Evolutionary conservation across 352 stramenopile genomes (phyloP), one percentile per base, ranked within the genome.

Genomic region (Globisporangium nodosum): DNA sequence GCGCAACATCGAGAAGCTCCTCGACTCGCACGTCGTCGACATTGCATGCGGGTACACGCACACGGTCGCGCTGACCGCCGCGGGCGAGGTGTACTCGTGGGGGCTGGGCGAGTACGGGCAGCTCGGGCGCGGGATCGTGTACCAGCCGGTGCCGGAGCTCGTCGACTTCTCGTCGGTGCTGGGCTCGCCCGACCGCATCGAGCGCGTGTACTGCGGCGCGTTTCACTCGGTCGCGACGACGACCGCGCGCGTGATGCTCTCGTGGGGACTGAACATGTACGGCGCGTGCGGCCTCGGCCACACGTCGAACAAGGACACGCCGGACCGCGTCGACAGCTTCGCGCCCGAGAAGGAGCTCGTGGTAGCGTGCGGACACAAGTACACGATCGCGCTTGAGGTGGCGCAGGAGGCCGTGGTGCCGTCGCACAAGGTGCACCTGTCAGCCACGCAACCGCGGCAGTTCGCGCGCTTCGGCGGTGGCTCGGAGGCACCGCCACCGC

Each of bases 101-200:
- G 91, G 91, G 39, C 65, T 91, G 5, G 91, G 91, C 27, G 87
- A 97, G 56, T 96, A 97, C 57, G 91, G 91, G 0, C 78, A 96
- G 40, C 80, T 97, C 16, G 91, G 91, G 5, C 93, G 94, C 52
- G 87, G 88, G 0, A 77, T 88, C 49, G 82, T 94, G 6, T 94
- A 94, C 61, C 81, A 94, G 50, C 84, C 84, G 0, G 47, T 91
- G 15, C 84, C 84, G 16, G 78, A 88, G 18, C 64, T 70, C 33
- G 73, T 94, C 12, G 80, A 91, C 39, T 63, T 89, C 15, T 69
- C 68, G 5, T 42, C 63, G 0, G 63, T 78, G 24, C 55, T 90
- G 6, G 78, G 76, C 53, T 24, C 70, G 3, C 71, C 73, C 3
- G 84, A 92, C 54, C 54, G 55, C 1, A 53, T 92, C 20, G 53